Percentiles rank a stretch among this genome's conserved stretches.
phyloP scores from a whole-genome alignment of 257 asterid species.

The Capsicum pubescens region DNA sequence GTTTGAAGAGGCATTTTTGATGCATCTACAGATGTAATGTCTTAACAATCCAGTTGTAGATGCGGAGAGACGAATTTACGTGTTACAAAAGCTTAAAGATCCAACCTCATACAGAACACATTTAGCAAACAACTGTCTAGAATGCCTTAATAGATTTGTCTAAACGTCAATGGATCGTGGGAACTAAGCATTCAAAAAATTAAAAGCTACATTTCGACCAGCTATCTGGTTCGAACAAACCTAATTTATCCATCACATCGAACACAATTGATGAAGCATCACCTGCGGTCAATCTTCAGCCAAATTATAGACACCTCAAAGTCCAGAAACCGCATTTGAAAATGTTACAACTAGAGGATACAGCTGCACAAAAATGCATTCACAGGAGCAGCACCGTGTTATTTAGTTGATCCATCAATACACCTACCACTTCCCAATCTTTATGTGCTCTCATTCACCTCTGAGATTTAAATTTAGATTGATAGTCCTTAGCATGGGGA shows the following conservation, averaged over 20 bases:
- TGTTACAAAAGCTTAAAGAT: background rate
- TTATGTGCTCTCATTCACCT: background rate
- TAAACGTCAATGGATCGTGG: background rate
- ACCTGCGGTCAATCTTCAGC: background rate
- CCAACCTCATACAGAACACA: background rate
- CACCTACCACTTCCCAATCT: background rate
- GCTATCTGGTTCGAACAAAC: constrained; percentile 15
- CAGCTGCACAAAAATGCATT: constrained; percentile 29
- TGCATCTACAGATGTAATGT: background rate
- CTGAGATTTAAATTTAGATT: constrained; percentile 42
- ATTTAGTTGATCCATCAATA: background rate
- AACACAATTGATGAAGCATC: constrained; percentile 2
- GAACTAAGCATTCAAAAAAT: background rate
- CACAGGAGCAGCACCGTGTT: constrained; percentile 7
- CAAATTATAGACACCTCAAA: background rate
- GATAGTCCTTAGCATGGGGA: constrained; percentile 44
- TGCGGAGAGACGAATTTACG: background rate
- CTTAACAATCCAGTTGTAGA: background rate
- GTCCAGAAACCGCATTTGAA: background rate
- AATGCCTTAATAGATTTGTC: background rate
- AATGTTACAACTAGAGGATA: background rate
- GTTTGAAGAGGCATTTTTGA: background rate
- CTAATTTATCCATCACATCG: background rate
- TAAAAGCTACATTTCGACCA: constrained; percentile 9
- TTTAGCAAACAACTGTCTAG: background rate